Conservation (phyloP, 176 grass and related monocot genomes). For the Ensete ventricosum region DNA sequence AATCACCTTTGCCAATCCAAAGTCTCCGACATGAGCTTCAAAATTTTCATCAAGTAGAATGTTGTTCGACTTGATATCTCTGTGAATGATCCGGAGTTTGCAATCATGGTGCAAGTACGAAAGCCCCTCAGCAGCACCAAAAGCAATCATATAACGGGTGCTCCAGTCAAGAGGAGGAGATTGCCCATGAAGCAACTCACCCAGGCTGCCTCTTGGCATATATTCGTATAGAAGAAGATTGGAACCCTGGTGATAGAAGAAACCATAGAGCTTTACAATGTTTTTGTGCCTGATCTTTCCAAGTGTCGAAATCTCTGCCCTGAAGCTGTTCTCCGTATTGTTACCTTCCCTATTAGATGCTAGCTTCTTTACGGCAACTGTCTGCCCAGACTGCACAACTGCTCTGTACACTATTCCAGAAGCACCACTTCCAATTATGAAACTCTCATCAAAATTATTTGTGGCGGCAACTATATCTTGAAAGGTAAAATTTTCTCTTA, state of each 20-base stretch:
- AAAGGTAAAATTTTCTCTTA: constrained; percentile 77
- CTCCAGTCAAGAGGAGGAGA: constrained; percentile 72
- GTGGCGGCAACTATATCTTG: constrained; percentile 73
- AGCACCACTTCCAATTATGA: constrained; percentile 71
- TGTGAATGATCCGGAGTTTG: constrained; percentile 82
- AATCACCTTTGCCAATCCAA: constrained; percentile 95
- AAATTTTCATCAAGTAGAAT: constrained; percentile 98
- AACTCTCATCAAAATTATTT: constrained; percentile 85
- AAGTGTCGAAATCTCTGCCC: constrained; percentile 87
- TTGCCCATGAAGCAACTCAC: constrained; percentile 83
- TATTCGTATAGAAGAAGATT: constrained; percentile 92
- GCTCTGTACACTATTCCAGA: constrained; percentile 92
- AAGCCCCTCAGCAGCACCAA: constrained; percentile 87
- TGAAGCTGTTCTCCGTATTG: constrained; percentile 89
- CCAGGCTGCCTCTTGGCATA: constrained; percentile 92
- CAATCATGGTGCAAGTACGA: constrained; percentile 97
- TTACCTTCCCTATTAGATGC: constrained; percentile 86
- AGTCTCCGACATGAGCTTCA: constrained; percentile 98
- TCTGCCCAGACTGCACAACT: constrained; percentile 50
- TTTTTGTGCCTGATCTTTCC: constrained; percentile 98
- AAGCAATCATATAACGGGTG: constrained; percentile 71
- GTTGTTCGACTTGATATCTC: constrained; percentile 98
- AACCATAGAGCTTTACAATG: constrained; percentile 95
- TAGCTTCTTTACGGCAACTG: constrained; percentile 86
- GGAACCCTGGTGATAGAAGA: constrained; percentile 82